Percentiles rank a stretch among this genome's conserved stretches.
Conservation (phyloP, 306 rosid genomes). For the Hylodesmum podocarpum region DNA sequence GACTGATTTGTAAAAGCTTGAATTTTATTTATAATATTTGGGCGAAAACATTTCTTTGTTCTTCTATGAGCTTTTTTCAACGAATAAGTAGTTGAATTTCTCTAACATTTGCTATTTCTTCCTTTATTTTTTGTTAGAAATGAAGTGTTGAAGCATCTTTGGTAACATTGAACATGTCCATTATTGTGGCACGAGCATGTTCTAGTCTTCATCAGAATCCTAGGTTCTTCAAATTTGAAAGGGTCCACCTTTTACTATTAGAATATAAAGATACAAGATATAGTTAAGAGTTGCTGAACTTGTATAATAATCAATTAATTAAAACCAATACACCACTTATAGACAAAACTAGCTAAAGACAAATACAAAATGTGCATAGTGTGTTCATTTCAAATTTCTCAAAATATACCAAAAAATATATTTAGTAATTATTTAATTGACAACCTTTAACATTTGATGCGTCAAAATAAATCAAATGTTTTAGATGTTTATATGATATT, state of each 20-base stretch:
- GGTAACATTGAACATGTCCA: slow-evolving; percentile 24
- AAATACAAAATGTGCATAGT: background rate
- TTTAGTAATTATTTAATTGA: background rate
- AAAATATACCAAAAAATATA: background rate
- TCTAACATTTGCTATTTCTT: background rate
- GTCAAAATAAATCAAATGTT: background rate
- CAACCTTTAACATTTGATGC: background rate
- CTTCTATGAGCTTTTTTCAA: background rate
- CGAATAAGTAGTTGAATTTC: background rate
- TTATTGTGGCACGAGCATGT: background rate
- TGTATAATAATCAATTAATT: background rate
- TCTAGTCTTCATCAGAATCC: background rate
- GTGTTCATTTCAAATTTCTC: background rate
- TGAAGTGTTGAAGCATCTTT: background rate
- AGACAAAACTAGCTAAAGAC: background rate
- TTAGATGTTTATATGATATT: background rate
- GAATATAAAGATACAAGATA: background rate
- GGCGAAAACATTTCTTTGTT: background rate
- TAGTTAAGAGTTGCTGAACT: slow-evolving; percentile 15
- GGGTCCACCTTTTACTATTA: slow-evolving; percentile 2
- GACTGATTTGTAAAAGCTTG: background rate
- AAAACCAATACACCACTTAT: background rate
- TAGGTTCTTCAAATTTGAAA: background rate
- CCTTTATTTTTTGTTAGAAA: background rate
- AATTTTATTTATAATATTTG: background rate